A percentile compares a stretch with the other conserved stretches of the same genome.
phyloP scores from a whole-genome alignment of 2,329 filamentous ascomycete species.

The Neocucurbitaria cava region DNA sequence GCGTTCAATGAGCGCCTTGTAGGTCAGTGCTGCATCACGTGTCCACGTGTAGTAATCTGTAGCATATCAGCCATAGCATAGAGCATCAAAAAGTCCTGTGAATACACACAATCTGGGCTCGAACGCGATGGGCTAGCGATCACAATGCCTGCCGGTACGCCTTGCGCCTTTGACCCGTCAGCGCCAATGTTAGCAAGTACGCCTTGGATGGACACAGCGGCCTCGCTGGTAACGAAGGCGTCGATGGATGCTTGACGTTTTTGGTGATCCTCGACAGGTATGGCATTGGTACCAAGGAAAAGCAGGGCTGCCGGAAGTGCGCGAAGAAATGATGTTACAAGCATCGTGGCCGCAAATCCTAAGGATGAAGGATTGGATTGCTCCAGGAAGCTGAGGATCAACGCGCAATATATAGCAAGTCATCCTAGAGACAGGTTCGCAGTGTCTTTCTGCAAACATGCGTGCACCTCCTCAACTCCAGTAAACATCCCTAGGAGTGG shows the following conservation, averaged over 20 bases:
- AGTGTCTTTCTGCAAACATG: background rate
- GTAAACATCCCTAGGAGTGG: slow-evolving; percentile 12
- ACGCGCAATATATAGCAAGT: background rate
- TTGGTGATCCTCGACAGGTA: slow-evolving; percentile 13
- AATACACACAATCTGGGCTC: slow-evolving; percentile 60
- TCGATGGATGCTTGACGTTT: slow-evolving; percentile 22
- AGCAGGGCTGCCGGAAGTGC: slow-evolving; percentile 23
- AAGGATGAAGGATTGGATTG: slow-evolving; percentile 4
- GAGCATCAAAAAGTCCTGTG: background rate
- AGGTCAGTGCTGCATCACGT: slow-evolving; percentile 73
- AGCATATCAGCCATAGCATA: background rate
- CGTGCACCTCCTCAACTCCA: slow-evolving; percentile 4
- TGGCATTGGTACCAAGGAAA: slow-evolving; percentile 9
- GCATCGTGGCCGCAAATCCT: slow-evolving; percentile 12
- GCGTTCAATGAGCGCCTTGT: slow-evolving; percentile 72
- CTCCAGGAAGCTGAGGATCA: background rate
- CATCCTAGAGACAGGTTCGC: background rate
- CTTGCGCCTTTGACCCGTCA: slow-evolving; percentile 56
- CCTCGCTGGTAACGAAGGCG: slow-evolving; percentile 53
- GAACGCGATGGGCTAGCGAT: slow-evolving; percentile 63
- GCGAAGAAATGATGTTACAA: slow-evolving; percentile 19
- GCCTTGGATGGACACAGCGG: slow-evolving; percentile 58
- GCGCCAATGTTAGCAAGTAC: slow-evolving; percentile 64
- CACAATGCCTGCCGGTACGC: slow-evolving; percentile 59
- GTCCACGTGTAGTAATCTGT: slow-evolving; percentile 82